phyloP scores from a whole-genome alignment of 2,329 filamentous ascomycete species.

The Calycina herbarum region DNA sequence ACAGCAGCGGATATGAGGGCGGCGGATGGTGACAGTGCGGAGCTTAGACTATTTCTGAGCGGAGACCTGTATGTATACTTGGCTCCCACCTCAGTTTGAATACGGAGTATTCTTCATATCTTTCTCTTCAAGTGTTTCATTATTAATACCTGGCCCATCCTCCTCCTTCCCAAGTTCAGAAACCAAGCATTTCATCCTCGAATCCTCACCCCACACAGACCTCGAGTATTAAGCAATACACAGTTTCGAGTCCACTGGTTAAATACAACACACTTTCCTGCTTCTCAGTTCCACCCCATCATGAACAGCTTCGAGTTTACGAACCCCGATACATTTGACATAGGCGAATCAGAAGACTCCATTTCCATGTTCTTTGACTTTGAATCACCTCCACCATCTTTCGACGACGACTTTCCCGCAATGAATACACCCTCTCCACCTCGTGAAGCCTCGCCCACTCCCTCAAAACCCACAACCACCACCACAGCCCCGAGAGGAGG shows the following conservation, averaged over 20 bases:
- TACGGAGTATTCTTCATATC: neutral
- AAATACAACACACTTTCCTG: neutral
- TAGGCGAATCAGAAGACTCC: conserved; percentile 16
- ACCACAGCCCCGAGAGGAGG: conserved; percentile 22
- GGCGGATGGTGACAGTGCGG: too few species aligned
- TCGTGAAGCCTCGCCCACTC: neutral
- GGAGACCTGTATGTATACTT: neutral
- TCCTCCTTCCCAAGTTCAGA: neutral
- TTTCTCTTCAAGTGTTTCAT: conserved; percentile 3
- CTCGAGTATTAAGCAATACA: neutral
- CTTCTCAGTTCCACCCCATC: neutral
- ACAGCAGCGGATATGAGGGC: neutral
- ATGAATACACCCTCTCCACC: conserved; percentile 8
- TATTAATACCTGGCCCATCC: neutral
- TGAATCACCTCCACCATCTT: conserved; percentile 16
- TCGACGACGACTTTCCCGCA: conserved; percentile 6
- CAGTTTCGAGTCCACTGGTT: neutral
- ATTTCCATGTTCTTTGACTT: conserved; percentile 30
- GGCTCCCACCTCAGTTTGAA: neutral
- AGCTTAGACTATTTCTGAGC: neutral
- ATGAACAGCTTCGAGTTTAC: neutral
- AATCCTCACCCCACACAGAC: neutral
- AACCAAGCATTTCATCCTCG: neutral
- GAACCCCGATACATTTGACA: neutral
- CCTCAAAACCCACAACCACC: conserved; percentile 14